Percentiles rank a stretch among this genome's conserved stretches.
phyloP scores from a whole-genome alignment of 2,329 filamentous ascomycete genomes.

The Exophiala xenobiotica region DNA sequence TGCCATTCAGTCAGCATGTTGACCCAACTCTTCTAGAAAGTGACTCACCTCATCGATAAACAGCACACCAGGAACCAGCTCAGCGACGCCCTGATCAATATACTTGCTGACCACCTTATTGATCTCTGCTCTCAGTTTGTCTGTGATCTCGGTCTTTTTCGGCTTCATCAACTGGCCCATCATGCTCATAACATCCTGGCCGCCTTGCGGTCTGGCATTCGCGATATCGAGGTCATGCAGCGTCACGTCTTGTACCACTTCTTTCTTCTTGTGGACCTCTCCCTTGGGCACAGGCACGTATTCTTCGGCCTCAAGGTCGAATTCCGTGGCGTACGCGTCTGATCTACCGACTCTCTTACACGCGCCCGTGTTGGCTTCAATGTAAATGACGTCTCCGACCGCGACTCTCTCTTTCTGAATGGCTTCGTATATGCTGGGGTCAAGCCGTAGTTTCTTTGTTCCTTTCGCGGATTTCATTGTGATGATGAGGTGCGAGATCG shows the following conservation, averaged over 20 bases:
- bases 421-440: slow-evolving; percentile 98
- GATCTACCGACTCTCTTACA: slow-evolving; percentile 96
- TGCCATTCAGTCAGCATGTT: slow-evolving; percentile 39
- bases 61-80: slow-evolving; percentile 94
- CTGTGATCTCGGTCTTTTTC: slow-evolving; percentile 98
- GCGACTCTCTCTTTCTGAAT: slow-evolving; percentile 98
- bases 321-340: slow-evolving; percentile 96
- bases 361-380: slow-evolving; percentile 96
- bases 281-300: slow-evolving; percentile 99
- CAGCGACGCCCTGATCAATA: slow-evolving; percentile 96
- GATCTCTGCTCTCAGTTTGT: slow-evolving; percentile 92
- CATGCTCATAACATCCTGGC: slow-evolving; percentile 99
- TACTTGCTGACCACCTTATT: slow-evolving; percentile 99
- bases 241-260: slow-evolving; percentile 98
- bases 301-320: slow-evolving; percentile 97
- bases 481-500: slow-evolving; percentile 92
- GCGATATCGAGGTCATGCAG: slow-evolving; percentile 95
- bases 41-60: slow-evolving; percentile 90
- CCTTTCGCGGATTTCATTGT: slow-evolving; percentile 93
- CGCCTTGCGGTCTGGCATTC: slow-evolving; percentile 90
- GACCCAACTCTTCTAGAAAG: slow-evolving; percentile 13
- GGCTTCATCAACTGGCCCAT: slow-evolving; percentile 99
- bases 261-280: slow-evolving; percentile 99
- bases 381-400: slow-evolving; percentile 97
- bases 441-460: slow-evolving; percentile 94